These are phyloP conservation scores for Rhizophlyctis rosea DNA, from an alignment of 192 early-diverging fungal species.

Conservation along the genomic window DNA sequence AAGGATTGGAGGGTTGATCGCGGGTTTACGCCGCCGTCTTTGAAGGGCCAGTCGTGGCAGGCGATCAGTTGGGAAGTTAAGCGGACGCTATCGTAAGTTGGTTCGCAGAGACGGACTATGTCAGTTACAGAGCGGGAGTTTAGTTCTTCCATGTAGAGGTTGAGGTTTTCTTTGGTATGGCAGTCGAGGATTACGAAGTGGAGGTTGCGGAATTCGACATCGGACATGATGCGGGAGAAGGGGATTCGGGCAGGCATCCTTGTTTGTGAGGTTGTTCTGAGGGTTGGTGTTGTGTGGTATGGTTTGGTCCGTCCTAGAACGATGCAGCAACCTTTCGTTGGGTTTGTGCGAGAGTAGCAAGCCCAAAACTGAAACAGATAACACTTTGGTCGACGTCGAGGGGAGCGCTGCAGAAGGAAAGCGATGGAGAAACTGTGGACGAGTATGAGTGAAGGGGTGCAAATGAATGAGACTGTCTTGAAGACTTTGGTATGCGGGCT, in stretches of 20 bases:
- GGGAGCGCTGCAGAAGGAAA: no score
- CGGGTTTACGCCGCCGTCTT: conserved; percentile 67
- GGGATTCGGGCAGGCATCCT: conserved; percentile 6
- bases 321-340: no score
- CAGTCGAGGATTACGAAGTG: conserved; percentile 93
- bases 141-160: conserved; percentile 71
- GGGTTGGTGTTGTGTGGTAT: no score
- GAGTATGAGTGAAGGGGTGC: no score
- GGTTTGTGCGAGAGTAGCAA: no score
- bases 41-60: conserved; percentile 89
- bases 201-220: conserved; percentile 60
- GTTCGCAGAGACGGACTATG: conserved; percentile 88
- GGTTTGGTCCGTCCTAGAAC: no score
- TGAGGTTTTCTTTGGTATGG: conserved; percentile 76
- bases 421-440: no score
- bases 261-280: no score
- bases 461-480: no score
- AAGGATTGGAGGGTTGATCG: conserved; percentile 42
- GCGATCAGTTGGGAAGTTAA: conserved; percentile 60
- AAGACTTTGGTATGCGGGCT: no score
- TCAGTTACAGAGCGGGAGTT: conserved; percentile 72
- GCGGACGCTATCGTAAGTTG: conserved; percentile 68
- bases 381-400: no score
- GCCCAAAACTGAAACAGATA: no score
- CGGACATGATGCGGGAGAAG: conserved; percentile 61